phyloP scores from a whole-genome alignment of 2,329 filamentous ascomycete species.

The Pseudogymnoascus sp. region DNA sequence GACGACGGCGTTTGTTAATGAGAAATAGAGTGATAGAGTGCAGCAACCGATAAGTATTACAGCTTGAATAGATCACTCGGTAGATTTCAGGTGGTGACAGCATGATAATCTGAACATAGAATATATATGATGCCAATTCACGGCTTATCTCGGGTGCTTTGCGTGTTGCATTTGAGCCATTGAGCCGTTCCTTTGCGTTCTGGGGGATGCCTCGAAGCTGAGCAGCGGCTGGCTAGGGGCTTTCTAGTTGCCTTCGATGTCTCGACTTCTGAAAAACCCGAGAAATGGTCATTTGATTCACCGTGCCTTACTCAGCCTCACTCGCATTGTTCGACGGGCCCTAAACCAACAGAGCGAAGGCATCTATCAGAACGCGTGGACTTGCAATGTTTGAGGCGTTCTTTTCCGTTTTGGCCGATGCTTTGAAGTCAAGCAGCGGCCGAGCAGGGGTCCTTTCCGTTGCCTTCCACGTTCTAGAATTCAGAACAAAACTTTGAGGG shows the following conservation, averaged over 20 bases:
- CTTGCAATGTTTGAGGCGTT: no score
- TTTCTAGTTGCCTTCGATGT: no score
- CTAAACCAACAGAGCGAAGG: no score
- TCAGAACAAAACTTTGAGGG: neutral
- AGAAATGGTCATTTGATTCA: no score
- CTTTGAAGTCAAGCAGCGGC: neutral
- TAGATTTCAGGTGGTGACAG: neutral
- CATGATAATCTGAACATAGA: slow-evolving; percentile 4
- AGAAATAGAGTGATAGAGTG: slow-evolving; percentile 15
- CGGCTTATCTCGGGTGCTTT: neutral
- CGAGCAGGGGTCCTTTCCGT: neutral
- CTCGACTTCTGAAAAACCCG: no score
- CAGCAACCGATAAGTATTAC: slow-evolving; percentile 6
- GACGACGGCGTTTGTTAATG: slow-evolving; percentile 35
- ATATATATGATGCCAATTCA: neutral
- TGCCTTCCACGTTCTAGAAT: neutral
- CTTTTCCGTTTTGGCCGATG: neutral
- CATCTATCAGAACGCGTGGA: no score
- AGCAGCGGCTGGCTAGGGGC: no score
- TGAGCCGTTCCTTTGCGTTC: neutral
- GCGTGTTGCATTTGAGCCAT: neutral
- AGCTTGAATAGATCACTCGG: slow-evolving; percentile 11
- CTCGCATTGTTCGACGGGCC: no score
- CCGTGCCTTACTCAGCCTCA: no score
- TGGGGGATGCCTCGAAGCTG: neutral